phyloP scores from a whole-genome alignment of 768 basidiomycete genomes.

The Boletus pseudo-olivaceus region DNA sequence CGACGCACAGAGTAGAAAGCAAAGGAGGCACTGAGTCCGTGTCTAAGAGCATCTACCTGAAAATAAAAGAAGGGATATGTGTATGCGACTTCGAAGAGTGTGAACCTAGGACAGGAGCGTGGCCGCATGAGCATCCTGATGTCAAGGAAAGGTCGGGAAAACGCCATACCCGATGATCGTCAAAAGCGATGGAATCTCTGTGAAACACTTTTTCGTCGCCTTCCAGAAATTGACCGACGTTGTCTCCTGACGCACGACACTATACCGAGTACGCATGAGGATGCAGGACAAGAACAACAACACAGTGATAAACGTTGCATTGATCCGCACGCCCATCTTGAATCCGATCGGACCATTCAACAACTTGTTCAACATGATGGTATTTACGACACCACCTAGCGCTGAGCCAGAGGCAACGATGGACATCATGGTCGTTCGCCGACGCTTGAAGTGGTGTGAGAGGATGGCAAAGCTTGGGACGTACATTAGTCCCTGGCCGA shows the following conservation, averaged over 20 bases:
- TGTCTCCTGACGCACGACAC: not conserved
- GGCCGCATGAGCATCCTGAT: not conserved
- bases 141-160: not conserved
- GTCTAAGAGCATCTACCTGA: slow-evolving; percentile 51
- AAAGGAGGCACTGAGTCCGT: slow-evolving; percentile 41
- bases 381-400: slow-evolving; percentile 53
- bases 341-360: slow-evolving; percentile 45
- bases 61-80: slow-evolving; percentile 57
- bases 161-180: slow-evolving; percentile 19
- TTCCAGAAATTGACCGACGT: slow-evolving; percentile 13
- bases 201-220: slow-evolving; percentile 21
- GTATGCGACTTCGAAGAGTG: slow-evolving; percentile 36
- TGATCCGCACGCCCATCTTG: slow-evolving; percentile 36
- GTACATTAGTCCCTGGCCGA: slow-evolving; percentile 43
- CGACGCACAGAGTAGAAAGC: slow-evolving; percentile 52
- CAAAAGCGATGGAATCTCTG: slow-evolving; percentile 23
- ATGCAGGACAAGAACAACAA: slow-evolving; percentile 37
- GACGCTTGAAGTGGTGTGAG: slow-evolving; percentile 43
- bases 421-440: slow-evolving; percentile 43
- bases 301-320: slow-evolving; percentile 37
- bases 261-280: slow-evolving; percentile 35
- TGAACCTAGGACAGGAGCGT: slow-evolving; percentile 12
- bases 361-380: slow-evolving; percentile 56
- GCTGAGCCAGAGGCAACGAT: slow-evolving; percentile 46
- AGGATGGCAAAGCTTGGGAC: slow-evolving; percentile 42